These are phyloP conservation scores for Medicago arabica DNA, from an alignment of 306 rosid species.

Conservation along the genomic window DNA sequence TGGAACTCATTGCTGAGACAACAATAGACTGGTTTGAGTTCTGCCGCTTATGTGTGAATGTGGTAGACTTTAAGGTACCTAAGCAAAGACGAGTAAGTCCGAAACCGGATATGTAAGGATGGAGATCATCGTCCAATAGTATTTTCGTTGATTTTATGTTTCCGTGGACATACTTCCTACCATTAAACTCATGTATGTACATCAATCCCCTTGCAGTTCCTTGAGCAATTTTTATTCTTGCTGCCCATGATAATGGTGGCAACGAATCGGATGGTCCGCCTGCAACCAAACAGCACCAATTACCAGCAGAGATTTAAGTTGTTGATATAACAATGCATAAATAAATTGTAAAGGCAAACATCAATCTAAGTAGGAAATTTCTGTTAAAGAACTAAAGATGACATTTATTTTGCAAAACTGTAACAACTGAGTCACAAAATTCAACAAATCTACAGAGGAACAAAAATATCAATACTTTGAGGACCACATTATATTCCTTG, in stretches of 20 bases:
- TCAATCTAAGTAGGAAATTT: not conserved
- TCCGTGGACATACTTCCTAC: constrained; percentile 74
- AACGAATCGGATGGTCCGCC: constrained; percentile 55
- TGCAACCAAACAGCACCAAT: constrained; percentile 42
- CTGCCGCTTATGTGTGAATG: constrained; percentile 50
- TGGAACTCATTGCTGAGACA: constrained; percentile 49
- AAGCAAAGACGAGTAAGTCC: constrained; percentile 65
- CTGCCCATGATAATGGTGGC: constrained; percentile 62
- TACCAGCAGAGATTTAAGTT: not conserved
- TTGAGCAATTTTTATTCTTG: constrained; percentile 79
- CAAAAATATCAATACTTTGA: not conserved
- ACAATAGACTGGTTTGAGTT: constrained; percentile 45
- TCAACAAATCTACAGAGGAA: not conserved
- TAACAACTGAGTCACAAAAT: not conserved
- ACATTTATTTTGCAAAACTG: constrained; percentile 4
- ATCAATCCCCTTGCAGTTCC: constrained; percentile 75
- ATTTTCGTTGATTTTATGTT: constrained; percentile 74
- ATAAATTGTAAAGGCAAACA: not conserved
- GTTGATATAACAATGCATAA: not conserved
- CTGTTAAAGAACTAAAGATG: not conserved
- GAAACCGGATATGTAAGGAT: constrained; percentile 71
- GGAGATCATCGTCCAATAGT: constrained; percentile 68
- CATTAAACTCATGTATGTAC: constrained; percentile 69
- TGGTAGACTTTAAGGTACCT: constrained; percentile 46
- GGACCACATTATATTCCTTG: not conserved